Conservation (phyloP, 805 yeast genomes). For the Yarrowia yakushimensis region DNA sequence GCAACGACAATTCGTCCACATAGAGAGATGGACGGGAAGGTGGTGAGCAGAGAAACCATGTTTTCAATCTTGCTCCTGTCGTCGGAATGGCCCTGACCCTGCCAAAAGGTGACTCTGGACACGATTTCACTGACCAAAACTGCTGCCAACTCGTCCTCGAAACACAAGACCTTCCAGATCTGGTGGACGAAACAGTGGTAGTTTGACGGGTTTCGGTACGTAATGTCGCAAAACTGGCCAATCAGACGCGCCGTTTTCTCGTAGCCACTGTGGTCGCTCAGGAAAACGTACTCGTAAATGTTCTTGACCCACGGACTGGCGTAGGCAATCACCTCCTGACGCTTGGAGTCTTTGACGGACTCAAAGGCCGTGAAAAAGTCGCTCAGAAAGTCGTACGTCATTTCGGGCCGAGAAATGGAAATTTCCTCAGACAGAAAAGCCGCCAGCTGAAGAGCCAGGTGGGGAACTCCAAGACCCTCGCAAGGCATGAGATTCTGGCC, state of each 20-base stretch:
- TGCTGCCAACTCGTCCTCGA: conserved; percentile 56
- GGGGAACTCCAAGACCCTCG: conserved; percentile 63
- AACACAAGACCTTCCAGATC: conserved; percentile 64
- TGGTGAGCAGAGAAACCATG: conserved; percentile 57
- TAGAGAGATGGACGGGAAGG: conserved; percentile 67
- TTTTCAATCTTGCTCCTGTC: conserved; percentile 45
- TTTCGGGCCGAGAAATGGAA: conserved; percentile 53
- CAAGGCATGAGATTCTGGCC: conserved; percentile 56
- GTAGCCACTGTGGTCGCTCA: conserved; percentile 48
- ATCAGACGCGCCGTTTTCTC: conserved; percentile 59
- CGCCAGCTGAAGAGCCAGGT: conserved; percentile 60
- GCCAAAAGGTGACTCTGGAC: conserved; percentile 68
- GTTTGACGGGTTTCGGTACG: conserved; percentile 48
- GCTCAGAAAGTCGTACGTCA: conserved; percentile 54
- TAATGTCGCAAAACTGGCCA: conserved; percentile 57
- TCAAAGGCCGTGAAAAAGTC: conserved; percentile 51
- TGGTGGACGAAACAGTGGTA: conserved; percentile 54
- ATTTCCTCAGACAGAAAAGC: conserved; percentile 54
- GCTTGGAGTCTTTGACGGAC: conserved; percentile 37
- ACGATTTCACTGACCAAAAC: conserved; percentile 69
- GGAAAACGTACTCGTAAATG: conserved; percentile 54
- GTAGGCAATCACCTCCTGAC: conserved; percentile 46
- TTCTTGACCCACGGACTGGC: conserved; percentile 74
- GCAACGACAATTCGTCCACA: conserved; percentile 57
- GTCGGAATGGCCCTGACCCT: conserved; percentile 56